Base-by-base conservation (phyloP, 1,284 basidiomycete species). In the Volvariella volvacea region DNA sequence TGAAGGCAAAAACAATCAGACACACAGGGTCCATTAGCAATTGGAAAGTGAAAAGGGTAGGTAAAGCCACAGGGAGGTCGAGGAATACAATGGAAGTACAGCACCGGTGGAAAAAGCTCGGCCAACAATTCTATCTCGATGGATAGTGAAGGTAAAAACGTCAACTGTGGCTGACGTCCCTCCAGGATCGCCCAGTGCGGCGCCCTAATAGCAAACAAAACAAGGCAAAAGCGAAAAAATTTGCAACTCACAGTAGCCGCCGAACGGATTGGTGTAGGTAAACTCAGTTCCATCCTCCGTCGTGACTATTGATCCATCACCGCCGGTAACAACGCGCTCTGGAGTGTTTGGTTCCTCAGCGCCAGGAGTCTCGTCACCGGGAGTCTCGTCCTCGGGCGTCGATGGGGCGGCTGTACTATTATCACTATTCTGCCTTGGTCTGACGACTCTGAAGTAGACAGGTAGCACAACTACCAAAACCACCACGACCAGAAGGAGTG, bases 231-330 rank as follows among this genome's bases (percentile, higher is more conserved):
- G n/a, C 19, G 8, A 16, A 15, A 36, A 15, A 36, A 20, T 4
- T 36, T 36, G 34, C 4, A 36, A 36, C 34, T 36, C 19, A 36
- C 89, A 93, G 55, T 64, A 69, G 10, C 88, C 88, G 45, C 88
- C 88, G 58, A 88, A 88, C 15, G 72, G 55, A 65, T 93, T 93
- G 41, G 60, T 62, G 61, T 92, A 93, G 0, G 69, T 79, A 62
- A 89, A 86, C 17, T 74, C 82, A 8, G 76, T 68, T n/a, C 88
- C 88, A 59, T 90, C 80, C 9, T 83, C 80, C 48, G 79, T 74
- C 1, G 72, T 78, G 33, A 93, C 69, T 14, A 65, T 63, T 17
- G 78, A 79, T 19, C 89, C 88, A 59, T 87, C 77, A 22, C 77
- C 77, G 47, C 89, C 89, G 2, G 76, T 78, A 37, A 81, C 64